Evolutionary conservation across 139 green algal species (phyloP), one percentile per base, ranked within the genome.

Genomic region (Micractinium sp.): DNA sequence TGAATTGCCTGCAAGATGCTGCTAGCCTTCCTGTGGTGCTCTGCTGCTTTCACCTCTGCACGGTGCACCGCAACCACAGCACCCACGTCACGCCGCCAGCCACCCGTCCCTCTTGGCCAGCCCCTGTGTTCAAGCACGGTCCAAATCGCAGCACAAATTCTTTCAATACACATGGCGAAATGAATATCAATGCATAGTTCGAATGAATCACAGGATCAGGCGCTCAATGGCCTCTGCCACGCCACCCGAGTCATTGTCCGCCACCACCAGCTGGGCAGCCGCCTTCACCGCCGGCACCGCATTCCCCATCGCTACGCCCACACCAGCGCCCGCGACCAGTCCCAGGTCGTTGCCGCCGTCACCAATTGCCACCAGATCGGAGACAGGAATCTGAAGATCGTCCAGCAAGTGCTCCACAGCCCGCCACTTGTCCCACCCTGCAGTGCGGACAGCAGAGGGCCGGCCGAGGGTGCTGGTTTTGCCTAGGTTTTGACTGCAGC

Each of bases 251-350:
- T 99, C 95, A 53, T 99, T 97, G 83, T 89, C 94, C 0, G 91
- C 90, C 27, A 97, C 93, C 18, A 90, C 91, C 15, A 90, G 87
- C 18, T 93, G 91, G 7, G 94, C 96, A 0, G 41, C 93, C 61
- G 60, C 77, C 75, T 95, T 94, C 20, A 98, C 97, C 36, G 87
- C 36, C 4, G 92, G 71, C 33, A 97, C 95, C 13, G 96, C 98
- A 84, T 99, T 99, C 38, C 92, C 97, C 97, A 99, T 99, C 3
- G 97, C 98, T n/a, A 99, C 92, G 1, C 97, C 97, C 22, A 98
- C 38, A 7, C 97, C 97, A 16, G 91, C 96, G 31, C 90, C 87
- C 2, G 86, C 33, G 25, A 99, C 89, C 92, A 99, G 95, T 29
- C 96, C 92, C 67, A 97, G 89, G 84, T 99, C 97, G 39, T 92